phyloP scores from a whole-genome alignment of 169 alveolate genomes.

The Babesia sp. region DNA sequence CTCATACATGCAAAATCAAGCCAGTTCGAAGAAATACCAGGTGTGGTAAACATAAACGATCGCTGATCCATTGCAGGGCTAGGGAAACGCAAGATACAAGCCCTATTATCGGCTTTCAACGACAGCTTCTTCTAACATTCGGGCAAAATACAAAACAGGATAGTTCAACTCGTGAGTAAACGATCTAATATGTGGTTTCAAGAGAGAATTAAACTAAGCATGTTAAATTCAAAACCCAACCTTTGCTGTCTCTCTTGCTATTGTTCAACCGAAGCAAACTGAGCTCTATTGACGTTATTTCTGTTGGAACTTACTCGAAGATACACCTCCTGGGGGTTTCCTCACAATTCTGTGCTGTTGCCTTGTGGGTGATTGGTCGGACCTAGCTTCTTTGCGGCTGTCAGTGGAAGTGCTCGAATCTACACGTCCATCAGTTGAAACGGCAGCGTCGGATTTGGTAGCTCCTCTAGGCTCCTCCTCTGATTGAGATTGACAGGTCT shows the following conservation, averaged over 20 bases:
- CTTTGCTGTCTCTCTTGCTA: neutral
- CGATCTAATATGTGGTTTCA: neutral
- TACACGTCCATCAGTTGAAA: too few relatives aligned
- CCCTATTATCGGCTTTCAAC: slow-evolving; percentile 46
- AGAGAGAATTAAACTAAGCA: neutral
- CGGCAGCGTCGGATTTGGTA: too few relatives aligned
- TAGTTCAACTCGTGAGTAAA: neutral
- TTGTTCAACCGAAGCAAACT: slow-evolving; percentile 25
- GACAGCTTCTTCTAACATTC: slow-evolving; percentile 24
- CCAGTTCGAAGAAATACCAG: slow-evolving; percentile 20
- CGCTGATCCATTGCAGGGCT: slow-evolving; percentile 29
- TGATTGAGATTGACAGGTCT: too few relatives aligned
- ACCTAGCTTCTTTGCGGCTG: too few relatives aligned
- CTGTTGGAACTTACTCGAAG: slow-evolving; percentile 62
- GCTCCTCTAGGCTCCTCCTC: too few relatives aligned
- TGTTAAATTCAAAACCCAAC: neutral
- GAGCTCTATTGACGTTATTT: neutral
- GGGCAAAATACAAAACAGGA: neutral
- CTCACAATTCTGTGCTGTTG: slow-evolving; percentile 30
- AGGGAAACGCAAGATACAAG: slow-evolving; percentile 50
- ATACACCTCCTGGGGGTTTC: slow-evolving; percentile 78
- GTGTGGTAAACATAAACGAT: neutral
- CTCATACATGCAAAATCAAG: slow-evolving; percentile 23
- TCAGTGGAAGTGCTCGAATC: too few relatives aligned
- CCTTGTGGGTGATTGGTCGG: too few relatives aligned